Base-by-base conservation (phyloP, 805 yeast species). In the Wickerhamomyces strasburgensis region DNA sequence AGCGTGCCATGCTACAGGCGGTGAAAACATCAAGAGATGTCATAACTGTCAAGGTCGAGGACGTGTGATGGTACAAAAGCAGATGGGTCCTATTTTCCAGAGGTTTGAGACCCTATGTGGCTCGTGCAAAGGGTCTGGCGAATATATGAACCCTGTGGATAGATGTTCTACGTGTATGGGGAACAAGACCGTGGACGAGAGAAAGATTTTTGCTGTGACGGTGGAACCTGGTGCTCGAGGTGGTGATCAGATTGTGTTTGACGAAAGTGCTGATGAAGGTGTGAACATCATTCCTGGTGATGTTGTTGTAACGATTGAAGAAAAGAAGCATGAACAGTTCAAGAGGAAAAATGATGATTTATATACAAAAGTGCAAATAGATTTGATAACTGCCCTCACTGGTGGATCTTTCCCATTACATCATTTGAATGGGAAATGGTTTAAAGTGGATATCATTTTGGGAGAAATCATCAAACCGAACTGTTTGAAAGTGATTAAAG, bases 181-280 rank as follows among this genome's bases (percentile, higher is more conserved):
- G 0, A 40, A 49, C 8, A 78, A 76, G 14, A 70, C 66, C 40
- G 46, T 65, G 14, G 65, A 70, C 40, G 73, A 64, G 30, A 64
- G 72, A 24, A 73, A 73, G 40, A 65, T 79, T 8, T 57, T 81
- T 21, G 67, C 69, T 33, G 67, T 80, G 7, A 60, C 60, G n/a
- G 63, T 80, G 3, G 67, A 70, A 14, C 76, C 78, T 3, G 89
- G 89, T 3, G 63, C 75, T 28, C 58, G 60, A 29, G 55, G 70
- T 34, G 78, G 79, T 0, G 77, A 76, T 42, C 58, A 63, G 31
- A 67, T 79, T 14, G 61, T 75, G 1, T 58, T 79, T 15, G 61
- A 68, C n/a, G 74, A 78, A 5, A 79, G 74, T 48, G 84, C 80
- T 0, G 88, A 82, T 50, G 83, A 80, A 54, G 82, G 77, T 0